Conservation (phyloP, 805 yeast genomes). For the Candida morakotiae region DNA sequence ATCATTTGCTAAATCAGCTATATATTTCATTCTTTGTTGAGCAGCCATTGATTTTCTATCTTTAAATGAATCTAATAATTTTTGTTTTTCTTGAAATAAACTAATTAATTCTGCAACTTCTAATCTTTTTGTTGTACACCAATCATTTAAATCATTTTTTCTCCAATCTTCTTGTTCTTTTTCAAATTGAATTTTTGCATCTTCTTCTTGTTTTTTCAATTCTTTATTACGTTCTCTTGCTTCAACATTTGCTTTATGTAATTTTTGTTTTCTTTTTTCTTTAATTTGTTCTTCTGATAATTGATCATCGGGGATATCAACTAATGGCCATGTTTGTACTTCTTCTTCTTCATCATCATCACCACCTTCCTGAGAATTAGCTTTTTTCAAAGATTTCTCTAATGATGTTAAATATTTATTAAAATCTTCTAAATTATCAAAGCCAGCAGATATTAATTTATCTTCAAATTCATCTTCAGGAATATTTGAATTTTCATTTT, state of each 20-base stretch:
- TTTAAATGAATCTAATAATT: conserved; percentile 70
- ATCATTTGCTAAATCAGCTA: conserved; percentile 82
- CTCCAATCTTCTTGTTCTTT: conserved; percentile 77
- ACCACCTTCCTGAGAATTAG: conserved; percentile 59
- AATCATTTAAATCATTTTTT: conserved; percentile 62
- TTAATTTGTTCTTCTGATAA: conserved; percentile 74
- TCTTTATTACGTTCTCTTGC: conserved; percentile 80
- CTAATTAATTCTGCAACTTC: conserved; percentile 58
- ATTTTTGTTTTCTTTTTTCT: conserved; percentile 80
- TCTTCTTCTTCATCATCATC: conserved; percentile 48
- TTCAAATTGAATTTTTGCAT: conserved; percentile 56
- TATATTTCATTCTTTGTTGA: conserved; percentile 86
- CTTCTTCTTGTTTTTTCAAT: conserved; percentile 66
- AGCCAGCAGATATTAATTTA: conserved; percentile 66
- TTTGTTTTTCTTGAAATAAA: conserved; percentile 60
- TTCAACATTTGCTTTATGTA: conserved; percentile 82
- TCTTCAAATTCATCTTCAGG: conserved; percentile 52
- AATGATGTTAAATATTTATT: conserved; percentile 59
- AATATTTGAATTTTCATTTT: conserved; percentile 46
- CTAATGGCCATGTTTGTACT: conserved; percentile 59
- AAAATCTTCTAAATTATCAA: conserved; percentile 70
- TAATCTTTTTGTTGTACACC: conserved; percentile 72
- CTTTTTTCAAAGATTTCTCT: conserved; percentile 65
- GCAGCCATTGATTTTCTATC: conserved; percentile 91
- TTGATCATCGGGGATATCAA: conserved; percentile 82